Evolutionary conservation across 2,329 filamentous ascomycete species (phyloP), one percentile per base, ranked within the genome.

Genomic region (Penicillium sp.): DNA sequence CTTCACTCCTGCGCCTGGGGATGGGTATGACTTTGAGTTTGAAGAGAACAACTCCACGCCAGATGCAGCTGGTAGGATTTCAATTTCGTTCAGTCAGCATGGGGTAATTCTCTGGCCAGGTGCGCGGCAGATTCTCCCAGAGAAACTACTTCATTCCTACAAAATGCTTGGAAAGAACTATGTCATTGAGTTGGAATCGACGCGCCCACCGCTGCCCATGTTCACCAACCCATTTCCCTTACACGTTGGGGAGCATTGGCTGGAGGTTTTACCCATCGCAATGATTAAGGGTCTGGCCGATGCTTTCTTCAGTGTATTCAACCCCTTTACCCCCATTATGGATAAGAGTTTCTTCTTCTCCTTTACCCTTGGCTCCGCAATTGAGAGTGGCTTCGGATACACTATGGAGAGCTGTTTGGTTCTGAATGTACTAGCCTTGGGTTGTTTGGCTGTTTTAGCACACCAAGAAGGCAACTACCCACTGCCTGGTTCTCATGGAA

Each of bases 301-400:
- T 66, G 78, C 78, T 0, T 83, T 81, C 55, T 83, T 83, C 62
- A 71, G 77, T n/a, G 79, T 81, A 0, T 83, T 83, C 59, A 80
- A 83, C 59, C 79, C 79, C 0, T 80, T 75, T 24, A 81, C 77
- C 14, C 81, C 81, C 0, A 75, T 82, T 19, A 75, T 83, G 48
- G 81, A 83, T 58, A 79, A 80, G 52, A 75, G 75, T 16, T 76
- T 80, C 51, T 83, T 81, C 63, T 79, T 79, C 60, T 74, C 79
- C 1, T 79, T 74, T 56, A 83, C 79, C 0, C 73, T 83, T 5
- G 75, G 77, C 10, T 64, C 73, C 3, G 81, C 78, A 2, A 73
- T 81, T 44, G 77, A 81, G 56, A 79, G 73, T 33, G 75, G 76
- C 1, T 83, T 83, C 55, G 79, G 79, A 2, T 78, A 77, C 55